Evolutionary conservation across 2,329 filamentous ascomycete genomes (phyloP).

Genomic region (Colletotrichum horii): DNA sequence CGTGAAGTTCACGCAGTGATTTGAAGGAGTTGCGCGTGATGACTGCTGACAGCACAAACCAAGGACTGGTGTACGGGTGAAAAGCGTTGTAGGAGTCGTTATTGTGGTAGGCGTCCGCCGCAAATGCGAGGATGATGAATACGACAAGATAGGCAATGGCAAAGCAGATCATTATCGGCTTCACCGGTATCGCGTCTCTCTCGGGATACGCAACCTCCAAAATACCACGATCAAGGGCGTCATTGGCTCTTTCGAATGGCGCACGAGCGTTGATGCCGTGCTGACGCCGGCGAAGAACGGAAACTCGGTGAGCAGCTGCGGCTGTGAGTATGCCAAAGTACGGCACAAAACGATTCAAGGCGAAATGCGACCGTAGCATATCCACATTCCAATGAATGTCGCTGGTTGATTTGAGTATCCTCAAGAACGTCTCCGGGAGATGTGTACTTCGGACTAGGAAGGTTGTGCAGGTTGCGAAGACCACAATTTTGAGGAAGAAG

Average conservation of each 20-base stretch:
- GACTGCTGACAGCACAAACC: conserved; percentile 47
- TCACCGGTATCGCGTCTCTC: conserved; percentile 15
- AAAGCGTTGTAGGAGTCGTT: conserved; percentile 13
- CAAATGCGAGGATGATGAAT: conserved; percentile 17
- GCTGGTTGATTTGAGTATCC: conserved; percentile 31
- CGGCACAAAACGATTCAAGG: conserved; percentile 59
- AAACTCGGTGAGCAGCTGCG: conserved; percentile 39
- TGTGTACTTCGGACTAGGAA: conserved; percentile 11
- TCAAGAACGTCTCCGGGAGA: conserved; percentile 1
- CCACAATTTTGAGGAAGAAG: conserved; percentile 51
- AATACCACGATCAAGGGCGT: conserved; percentile 11
- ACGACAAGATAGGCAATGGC: conserved; percentile 5
- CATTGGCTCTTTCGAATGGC: conserved; percentile 3
- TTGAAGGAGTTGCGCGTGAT: conserved; percentile 52
- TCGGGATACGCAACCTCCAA: conserved; percentile 10
- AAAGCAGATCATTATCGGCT: conserved; percentile 14
- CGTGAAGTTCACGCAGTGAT: conserved; percentile 46
- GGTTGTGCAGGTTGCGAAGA: conserved; percentile 42
- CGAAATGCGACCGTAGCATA: conserved; percentile 55
- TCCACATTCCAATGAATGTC: conserved; percentile 52
- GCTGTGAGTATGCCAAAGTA: conserved; percentile 61
- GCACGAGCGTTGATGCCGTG: conserved; percentile 3
- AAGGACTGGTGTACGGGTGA: conserved; percentile 21
- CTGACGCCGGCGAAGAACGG: conserved; percentile 7
- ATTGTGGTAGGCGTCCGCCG: neutral